Base-by-base conservation (phyloP, 2,329 filamentous ascomycete genomes). In the Ploettnerulaceae sp. region DNA sequence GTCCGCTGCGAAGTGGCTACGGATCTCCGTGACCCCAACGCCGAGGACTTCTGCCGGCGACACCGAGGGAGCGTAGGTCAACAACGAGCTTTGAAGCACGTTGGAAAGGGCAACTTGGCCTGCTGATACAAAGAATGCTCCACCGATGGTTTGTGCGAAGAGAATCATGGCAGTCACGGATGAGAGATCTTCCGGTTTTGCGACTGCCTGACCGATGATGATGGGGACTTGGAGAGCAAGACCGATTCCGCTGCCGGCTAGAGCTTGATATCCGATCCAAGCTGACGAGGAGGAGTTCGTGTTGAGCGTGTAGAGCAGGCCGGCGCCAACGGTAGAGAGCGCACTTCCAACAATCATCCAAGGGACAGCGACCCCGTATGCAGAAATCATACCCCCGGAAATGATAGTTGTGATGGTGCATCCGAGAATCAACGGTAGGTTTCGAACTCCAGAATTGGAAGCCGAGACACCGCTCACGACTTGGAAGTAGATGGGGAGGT, bases 231-330 rank as follows among this genome's bases (percentile, higher is more conserved):
- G 67, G 68, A 84, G 75, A 5, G 75, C 74, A 18, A 76, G 65
- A 2, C 80, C 80, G 3, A 76, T 68, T 20, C 77, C 78, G 2
- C 79, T 64, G 24, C 77, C 79, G 14, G 69, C 65, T 18, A 82
- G 58, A 32, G 76, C 71, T 58, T 80, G 77, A 60, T 75, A 80
- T 14, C 76, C 76, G 52, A 81, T 75, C 77, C 77, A 82, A 28
- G 69, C 64, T 9, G 63, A 59, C 1, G 72, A 61, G 1, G 68
- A 64, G 4, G 74, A 78, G 53, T 68, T 52, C 2, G 74, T 64
- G 24, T 64, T 61, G 8, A 79, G 69, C 0, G 75, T 79, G 1
- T 75, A 74, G 49, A 82, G 68, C 44, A 82, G 69, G 12, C 76
- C 79, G 72, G 71, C 53, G 76, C 62, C 50, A 26, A 69, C 54